Evolutionary conservation across 2,329 filamentous ascomycete genomes (phyloP), one percentile per base, ranked within the genome.

Genomic region (Rutstroemia sp.): DNA sequence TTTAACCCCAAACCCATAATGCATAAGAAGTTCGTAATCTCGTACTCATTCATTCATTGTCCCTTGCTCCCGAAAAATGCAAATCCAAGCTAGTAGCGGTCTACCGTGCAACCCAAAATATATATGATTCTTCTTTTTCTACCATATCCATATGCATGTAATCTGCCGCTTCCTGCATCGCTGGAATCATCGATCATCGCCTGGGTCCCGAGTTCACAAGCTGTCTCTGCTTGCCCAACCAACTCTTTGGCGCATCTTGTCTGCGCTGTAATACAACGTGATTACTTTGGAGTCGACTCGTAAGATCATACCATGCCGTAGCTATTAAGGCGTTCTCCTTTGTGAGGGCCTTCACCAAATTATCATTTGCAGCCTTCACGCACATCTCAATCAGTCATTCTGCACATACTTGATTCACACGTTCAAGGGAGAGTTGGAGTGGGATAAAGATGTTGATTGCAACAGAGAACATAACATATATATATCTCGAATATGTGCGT

Each of bases 291-390:
- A 95, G 72, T 52, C 90, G 79, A 68, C 79, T 85, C 25, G 86
- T 85, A 66, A 94, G 80, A 71, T 92, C 88, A 73, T 92, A 92
- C 88, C 88, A 95, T 2, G 90, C 90, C n/a, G 85, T 87, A 25
- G 86, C 78, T 65, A 95, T 90, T 68, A 94, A 79, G 41, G 80
- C 79, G 70, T 90, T 90, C 71, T 95, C 90, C 64, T 87, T 82
- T 69, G 87, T 81, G 58, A 95, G 79, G 64, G 85, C 88, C 62
- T 80, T 70, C 52, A 69, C 62, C 64, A 69, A 64, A 34, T 56
- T 41, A 65, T 68, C 56, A 61, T 64, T 58, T 56, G 62, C 61
- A 59, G 67, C 62, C 65, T 70, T 63, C 57, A 55, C 48, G 51
- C 19, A 62, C 25, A 18, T 27, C 37, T 48, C 25, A 54, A 57